Percentiles rank a stretch among this genome's conserved stretches.
These are phyloP conservation scores for Pistacia atlantica DNA, from an alignment of 345 rosid species.

Conservation along the genomic window DNA sequence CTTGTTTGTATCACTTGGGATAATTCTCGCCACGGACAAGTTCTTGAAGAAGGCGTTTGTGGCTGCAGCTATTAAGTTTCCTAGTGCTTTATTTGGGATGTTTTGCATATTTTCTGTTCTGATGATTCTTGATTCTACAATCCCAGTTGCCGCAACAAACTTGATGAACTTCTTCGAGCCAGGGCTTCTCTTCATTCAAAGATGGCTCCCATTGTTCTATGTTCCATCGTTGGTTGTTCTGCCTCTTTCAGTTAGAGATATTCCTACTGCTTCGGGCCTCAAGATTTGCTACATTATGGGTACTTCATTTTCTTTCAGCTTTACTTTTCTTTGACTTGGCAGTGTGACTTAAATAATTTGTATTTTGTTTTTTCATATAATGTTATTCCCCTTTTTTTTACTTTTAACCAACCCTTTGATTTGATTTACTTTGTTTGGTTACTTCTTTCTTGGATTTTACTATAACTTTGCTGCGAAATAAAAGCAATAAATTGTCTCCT, in stretches of 20 bases:
- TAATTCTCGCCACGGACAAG: slow-evolving; percentile 75
- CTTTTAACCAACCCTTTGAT: too few species aligned
- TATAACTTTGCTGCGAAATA: not conserved
- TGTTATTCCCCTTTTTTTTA: too few species aligned
- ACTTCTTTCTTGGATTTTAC: too few species aligned
- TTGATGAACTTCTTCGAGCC: slow-evolving; percentile 86
- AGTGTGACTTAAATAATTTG: not conserved
- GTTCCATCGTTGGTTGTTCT: slow-evolving; percentile 89
- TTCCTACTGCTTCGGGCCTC: slow-evolving; percentile 89
- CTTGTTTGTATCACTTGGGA: slow-evolving; percentile 78
- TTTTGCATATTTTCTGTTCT: slow-evolving; percentile 89
- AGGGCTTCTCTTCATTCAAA: slow-evolving; percentile 78
- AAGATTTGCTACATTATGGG: slow-evolving; percentile 85
- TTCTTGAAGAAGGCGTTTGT: slow-evolving; percentile 75
- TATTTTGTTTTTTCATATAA: not conserved
- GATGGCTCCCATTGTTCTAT: slow-evolving; percentile 96
- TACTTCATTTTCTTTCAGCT: slow-evolving; percentile 13
- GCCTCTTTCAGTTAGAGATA: slow-evolving; percentile 87
- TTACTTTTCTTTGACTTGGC: not conserved
- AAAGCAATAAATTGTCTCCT: too few species aligned
- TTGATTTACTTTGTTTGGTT: too few species aligned
- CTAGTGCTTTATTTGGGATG: slow-evolving; percentile 96
- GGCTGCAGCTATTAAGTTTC: slow-evolving; percentile 89
- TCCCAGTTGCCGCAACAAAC: slow-evolving; percentile 70
- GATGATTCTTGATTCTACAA: slow-evolving; percentile 53